These are phyloP conservation scores for Dendrocalamus latiflorus DNA, from an alignment of 202 grass and related monocot genomes.

Conservation along the genomic window DNA sequence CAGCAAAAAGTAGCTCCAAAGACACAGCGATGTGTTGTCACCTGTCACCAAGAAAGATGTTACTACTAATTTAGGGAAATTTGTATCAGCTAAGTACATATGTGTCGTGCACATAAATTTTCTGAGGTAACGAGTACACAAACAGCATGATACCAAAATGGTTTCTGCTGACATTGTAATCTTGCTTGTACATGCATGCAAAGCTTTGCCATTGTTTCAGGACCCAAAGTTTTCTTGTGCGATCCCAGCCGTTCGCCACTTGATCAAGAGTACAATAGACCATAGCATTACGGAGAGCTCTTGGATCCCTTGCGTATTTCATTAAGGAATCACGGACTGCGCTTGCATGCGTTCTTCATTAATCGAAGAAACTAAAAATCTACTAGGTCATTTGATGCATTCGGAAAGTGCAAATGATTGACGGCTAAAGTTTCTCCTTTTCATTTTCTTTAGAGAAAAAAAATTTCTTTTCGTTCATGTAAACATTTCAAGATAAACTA, in stretches of 20 bases:
- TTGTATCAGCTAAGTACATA: too few relatives aligned
- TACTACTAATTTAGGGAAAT: too few relatives aligned
- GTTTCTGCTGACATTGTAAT: constrained; percentile 25
- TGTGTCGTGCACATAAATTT: too few relatives aligned
- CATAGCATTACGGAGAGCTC: not conserved
- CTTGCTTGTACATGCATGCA: not conserved
- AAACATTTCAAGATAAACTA: constrained; percentile 24
- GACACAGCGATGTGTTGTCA: too few relatives aligned
- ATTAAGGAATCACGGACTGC: not conserved
- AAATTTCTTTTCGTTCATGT: not conserved
- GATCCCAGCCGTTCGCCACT: not conserved
- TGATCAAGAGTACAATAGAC: not conserved
- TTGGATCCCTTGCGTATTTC: too few relatives aligned
- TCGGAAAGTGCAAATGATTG: constrained; percentile 48
- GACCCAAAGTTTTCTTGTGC: not conserved
- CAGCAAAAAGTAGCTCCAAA: too few relatives aligned
- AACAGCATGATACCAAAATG: not conserved
- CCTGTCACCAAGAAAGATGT: too few relatives aligned
- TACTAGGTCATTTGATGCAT: constrained; percentile 17
- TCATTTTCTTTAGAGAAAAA: not conserved
- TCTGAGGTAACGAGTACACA: not conserved
- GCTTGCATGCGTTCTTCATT: not conserved
- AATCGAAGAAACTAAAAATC: constrained; percentile 22
- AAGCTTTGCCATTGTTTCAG: not conserved
- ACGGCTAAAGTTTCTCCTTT: constrained; percentile 26